phyloP scores from a whole-genome alignment of 78 protist genomes.

The Pigoraptor vietnamica region DNA sequence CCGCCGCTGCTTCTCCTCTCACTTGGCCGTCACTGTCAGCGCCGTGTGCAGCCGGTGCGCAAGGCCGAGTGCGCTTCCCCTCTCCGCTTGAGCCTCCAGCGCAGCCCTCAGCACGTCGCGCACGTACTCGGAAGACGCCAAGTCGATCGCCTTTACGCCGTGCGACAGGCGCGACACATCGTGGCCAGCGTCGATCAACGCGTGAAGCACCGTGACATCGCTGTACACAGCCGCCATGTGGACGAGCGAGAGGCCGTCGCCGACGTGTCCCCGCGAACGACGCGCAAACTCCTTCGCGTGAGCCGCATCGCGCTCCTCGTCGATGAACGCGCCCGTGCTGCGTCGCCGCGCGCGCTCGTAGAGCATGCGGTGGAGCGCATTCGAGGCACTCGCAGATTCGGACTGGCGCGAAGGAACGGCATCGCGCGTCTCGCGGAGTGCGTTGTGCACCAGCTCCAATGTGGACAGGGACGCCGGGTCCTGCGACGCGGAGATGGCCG shows the following conservation, averaged over 20 bases:
- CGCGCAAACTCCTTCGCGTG: background rate
- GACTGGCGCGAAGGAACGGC: background rate
- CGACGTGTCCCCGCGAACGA: background rate
- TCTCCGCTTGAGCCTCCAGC: too few relatives aligned
- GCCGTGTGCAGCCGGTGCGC: too few relatives aligned
- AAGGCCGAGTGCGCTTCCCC: too few relatives aligned
- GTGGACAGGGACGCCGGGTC: background rate
- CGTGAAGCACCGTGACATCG: background rate
- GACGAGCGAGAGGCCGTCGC: background rate
- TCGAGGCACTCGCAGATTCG: background rate
- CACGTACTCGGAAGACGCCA: background rate
- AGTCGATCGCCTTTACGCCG: background rate
- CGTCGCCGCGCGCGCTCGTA: background rate
- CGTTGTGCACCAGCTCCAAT: background rate
- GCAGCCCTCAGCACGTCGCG: background rate
- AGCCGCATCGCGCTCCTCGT: background rate
- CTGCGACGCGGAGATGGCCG: too few relatives aligned
- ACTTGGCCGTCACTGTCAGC: too few relatives aligned
- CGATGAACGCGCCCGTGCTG: background rate
- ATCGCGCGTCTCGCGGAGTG: background rate
- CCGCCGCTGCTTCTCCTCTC: too few relatives aligned
- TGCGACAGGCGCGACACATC: background rate
- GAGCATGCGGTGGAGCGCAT: background rate
- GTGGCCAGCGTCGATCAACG: background rate
- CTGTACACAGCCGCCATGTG: background rate